These are phyloP conservation scores for Rhododendron henanense DNA, from an alignment of 148 eudicot species.

Conservation along the genomic window DNA sequence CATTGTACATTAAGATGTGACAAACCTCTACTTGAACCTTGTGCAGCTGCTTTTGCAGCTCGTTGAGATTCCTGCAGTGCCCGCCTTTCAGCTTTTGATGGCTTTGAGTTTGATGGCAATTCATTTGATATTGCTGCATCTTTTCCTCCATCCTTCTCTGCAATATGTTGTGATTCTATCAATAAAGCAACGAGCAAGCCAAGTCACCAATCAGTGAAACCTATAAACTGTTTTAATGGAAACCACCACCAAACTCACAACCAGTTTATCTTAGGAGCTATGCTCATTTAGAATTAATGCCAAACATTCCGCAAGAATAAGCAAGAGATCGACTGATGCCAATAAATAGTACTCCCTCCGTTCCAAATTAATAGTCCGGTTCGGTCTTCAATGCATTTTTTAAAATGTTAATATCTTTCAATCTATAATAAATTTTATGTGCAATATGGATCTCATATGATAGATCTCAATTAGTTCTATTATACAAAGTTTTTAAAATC, in stretches of 20 bases:
- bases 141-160: slow-evolving; percentile 37
- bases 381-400: too few species aligned
- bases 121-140: slow-evolving; percentile 22
- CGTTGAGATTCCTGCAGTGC: slow-evolving; percentile 90
- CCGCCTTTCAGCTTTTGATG: slow-evolving; percentile 82
- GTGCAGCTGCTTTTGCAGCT: slow-evolving; percentile 75
- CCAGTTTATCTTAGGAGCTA: not conserved
- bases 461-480: too few species aligned
- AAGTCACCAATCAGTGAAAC: not conserved
- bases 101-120: slow-evolving; percentile 35
- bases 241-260: not conserved
- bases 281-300: not conserved
- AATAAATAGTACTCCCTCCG: not conserved
- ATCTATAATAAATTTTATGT: too few species aligned
- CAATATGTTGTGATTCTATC: slow-evolving; percentile 12
- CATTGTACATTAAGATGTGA: not conserved
- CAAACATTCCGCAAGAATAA: not conserved
- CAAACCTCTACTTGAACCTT: slow-evolving; percentile 33
- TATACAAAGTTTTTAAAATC: too few species aligned
- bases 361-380: too few species aligned
- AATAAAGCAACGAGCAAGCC: not conserved
- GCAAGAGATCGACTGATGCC: not conserved
- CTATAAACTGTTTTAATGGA: not conserved
- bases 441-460: too few species aligned
- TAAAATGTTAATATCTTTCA: too few species aligned